Evolutionary conservation across 148 eudicot species (phyloP).

Genomic region (Vaccinium corymbosum): DNA sequence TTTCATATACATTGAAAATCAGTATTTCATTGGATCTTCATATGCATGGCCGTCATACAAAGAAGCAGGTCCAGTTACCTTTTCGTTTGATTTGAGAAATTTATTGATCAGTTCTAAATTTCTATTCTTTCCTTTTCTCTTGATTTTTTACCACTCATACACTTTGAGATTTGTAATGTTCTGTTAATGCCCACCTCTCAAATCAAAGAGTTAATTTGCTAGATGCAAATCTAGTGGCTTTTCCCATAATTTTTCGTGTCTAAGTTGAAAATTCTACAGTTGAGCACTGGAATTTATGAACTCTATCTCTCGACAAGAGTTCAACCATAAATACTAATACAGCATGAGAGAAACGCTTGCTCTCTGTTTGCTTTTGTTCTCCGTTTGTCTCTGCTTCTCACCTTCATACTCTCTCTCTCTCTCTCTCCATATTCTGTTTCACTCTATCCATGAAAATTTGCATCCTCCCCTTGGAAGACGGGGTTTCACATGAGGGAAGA

Average conservation of each 20-base stretch:
- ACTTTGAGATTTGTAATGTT: slow-evolving; percentile 3
- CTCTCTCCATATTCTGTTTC: too few species aligned
- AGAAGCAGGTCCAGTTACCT: slow-evolving; percentile 61
- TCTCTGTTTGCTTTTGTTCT: neutral
- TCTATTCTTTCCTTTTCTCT: neutral
- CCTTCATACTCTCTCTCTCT: too few species aligned
- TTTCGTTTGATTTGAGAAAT: neutral
- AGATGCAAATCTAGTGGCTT: neutral
- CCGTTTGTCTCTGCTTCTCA: too few species aligned
- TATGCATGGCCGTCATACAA: slow-evolving; percentile 93
- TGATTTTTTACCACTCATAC: neutral
- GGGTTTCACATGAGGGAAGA: too few species aligned
- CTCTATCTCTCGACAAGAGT: neutral
- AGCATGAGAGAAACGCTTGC: neutral
- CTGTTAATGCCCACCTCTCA: neutral
- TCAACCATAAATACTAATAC: neutral
- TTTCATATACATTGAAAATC: slow-evolving; percentile 90
- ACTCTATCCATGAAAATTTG: too few species aligned
- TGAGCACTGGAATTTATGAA: neutral
- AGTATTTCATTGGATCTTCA: slow-evolving; percentile 93
- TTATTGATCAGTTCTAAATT: neutral
- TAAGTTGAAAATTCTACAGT: neutral
- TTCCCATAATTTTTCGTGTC: neutral
- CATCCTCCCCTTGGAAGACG: too few species aligned
- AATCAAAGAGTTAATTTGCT: neutral